Conservation (phyloP, 371 early-diverging fungal genomes). For the Apophysomyces trapeziformis region DNA sequence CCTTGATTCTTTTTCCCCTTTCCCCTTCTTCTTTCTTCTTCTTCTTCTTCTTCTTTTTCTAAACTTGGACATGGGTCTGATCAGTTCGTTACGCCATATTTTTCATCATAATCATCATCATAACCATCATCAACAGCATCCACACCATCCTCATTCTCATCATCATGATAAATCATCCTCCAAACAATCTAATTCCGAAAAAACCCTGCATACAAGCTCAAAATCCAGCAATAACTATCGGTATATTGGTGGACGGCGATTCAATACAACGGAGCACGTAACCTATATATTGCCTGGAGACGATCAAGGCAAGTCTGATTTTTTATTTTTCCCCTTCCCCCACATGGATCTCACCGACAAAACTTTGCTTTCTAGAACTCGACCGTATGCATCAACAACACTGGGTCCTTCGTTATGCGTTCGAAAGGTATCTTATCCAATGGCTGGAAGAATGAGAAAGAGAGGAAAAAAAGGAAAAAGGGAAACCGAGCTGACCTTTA, state of each 20-base stretch:
- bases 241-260: slow-evolving; percentile 51
- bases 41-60: neutral
- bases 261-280: slow-evolving; percentile 46
- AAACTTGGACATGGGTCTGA: slow-evolving; percentile 3
- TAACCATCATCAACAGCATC: neutral
- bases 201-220: neutral
- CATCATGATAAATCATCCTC: slow-evolving; percentile 1
- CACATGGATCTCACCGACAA: neutral
- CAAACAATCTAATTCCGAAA: neutral
- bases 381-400: slow-evolving; percentile 25
- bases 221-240: slow-evolving; percentile 12
- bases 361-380: slow-evolving; percentile 3
- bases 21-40: neutral
- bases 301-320: slow-evolving; percentile 36
- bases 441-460: too few relatives aligned
- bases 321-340: neutral
- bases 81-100: slow-evolving; percentile 1
- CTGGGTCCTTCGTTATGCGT: slow-evolving; percentile 16
- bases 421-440: neutral
- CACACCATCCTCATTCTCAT: neutral
- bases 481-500: neutral
- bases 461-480: neutral
- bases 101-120: slow-evolving; percentile 4
- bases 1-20: neutral
- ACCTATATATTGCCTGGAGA: slow-evolving; percentile 60